phyloP scores from a whole-genome alignment of 2,329 filamentous ascomycete species.

The Aspergillus nomiae region DNA sequence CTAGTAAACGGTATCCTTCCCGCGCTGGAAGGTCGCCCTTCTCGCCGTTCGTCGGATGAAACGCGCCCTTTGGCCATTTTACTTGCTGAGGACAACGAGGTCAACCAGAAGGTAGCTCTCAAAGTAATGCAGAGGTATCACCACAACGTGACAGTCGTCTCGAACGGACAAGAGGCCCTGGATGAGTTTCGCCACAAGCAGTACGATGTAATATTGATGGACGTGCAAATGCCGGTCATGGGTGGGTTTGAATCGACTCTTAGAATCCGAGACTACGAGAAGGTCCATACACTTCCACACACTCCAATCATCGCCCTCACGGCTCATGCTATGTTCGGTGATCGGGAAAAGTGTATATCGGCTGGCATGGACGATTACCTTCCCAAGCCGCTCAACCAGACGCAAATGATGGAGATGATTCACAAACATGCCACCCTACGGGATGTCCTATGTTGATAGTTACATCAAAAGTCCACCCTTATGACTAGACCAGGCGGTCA shows the following conservation, averaged over 20 bases:
- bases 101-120: constrained; percentile 93
- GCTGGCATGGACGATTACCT: constrained; percentile 98
- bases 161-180: constrained; percentile 74
- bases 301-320: constrained; percentile 93
- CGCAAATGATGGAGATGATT: constrained; percentile 69
- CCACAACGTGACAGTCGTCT: constrained; percentile 65
- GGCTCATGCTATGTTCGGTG: constrained; percentile 93
- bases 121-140: constrained; percentile 98
- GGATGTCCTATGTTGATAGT: not conserved
- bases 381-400: constrained; percentile 88
- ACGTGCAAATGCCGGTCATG: constrained; percentile 97
- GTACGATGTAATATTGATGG: constrained; percentile 94
- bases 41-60: constrained; percentile 87
- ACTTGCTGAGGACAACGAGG: constrained; percentile 93
- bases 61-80: constrained; percentile 95
- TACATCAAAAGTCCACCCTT: no score
- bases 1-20: constrained; percentile 95
- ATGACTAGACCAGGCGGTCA: not conserved
- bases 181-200: constrained; percentile 76
- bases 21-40: constrained; percentile 87
- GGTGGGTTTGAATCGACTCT: constrained; percentile 91
- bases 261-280: constrained; percentile 89
- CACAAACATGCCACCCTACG: constrained; percentile 1
- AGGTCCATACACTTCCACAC: constrained; percentile 69
- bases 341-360: constrained; percentile 91